phyloP scores from a whole-genome alignment of 169 alveolate species.

The Plasmodium fragile region DNA sequence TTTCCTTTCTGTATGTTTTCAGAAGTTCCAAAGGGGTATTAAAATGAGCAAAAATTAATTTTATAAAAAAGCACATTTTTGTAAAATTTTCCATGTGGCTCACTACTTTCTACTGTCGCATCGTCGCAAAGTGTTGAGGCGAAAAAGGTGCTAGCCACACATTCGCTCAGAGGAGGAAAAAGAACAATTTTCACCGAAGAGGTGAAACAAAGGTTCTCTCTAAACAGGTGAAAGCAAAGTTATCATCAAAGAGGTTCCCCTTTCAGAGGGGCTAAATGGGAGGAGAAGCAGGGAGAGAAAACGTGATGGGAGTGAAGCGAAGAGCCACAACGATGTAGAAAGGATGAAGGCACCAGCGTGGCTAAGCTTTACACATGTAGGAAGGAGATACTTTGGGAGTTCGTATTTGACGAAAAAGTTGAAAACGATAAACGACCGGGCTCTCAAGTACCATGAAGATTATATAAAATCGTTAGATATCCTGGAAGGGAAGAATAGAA shows the following conservation, averaged over 20 bases:
- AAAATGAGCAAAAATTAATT: not conserved
- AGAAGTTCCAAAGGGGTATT: not conserved
- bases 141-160: not conserved
- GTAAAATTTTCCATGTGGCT: not conserved
- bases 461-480: conserved; percentile 62
- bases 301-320: not conserved
- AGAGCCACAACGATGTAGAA: not conserved
- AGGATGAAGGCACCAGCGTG: not conserved
- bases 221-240: not conserved
- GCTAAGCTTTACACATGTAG: not conserved
- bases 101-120: not conserved
- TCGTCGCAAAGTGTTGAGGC: not conserved
- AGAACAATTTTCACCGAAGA: not conserved
- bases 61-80: not conserved
- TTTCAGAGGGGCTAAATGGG: not conserved
- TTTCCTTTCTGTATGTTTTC: not conserved
- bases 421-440: conserved; percentile 68
- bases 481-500: conserved; percentile 73
- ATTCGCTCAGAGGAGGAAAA: not conserved
- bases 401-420: conserved; percentile 62
- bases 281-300: not conserved
- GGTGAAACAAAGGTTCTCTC: not conserved
- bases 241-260: not conserved
- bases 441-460: conserved; percentile 66
- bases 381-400: conserved; percentile 61